A percentile compares a stretch with the other conserved stretches of the same genome.
phyloP scores from a whole-genome alignment of 192 early-diverging fungal genomes.

The Coemansia sp. region DNA sequence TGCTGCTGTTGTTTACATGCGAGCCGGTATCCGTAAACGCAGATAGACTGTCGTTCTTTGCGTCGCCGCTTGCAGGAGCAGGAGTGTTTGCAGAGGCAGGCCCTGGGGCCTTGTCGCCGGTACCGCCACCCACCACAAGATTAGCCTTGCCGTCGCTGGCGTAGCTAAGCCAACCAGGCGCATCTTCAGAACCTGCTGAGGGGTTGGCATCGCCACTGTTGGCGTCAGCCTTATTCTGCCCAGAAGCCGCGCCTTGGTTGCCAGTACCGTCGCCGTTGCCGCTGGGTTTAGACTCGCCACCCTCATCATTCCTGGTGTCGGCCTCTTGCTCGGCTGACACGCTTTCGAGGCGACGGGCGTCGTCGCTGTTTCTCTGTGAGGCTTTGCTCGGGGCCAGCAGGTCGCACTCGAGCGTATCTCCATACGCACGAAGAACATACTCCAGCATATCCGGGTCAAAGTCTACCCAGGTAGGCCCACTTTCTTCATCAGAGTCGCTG shows the following conservation, averaged over 20 bases:
- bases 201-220: slow-evolving; percentile 5
- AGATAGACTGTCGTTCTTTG: slow-evolving; percentile 48
- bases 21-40: slow-evolving; percentile 42
- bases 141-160: slow-evolving; percentile 34
- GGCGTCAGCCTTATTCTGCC: slow-evolving; percentile 1
- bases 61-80: slow-evolving; percentile 21
- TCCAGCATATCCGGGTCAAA: slow-evolving; percentile 55
- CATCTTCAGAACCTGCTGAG: slow-evolving; percentile 8
- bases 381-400: slow-evolving; percentile 18
- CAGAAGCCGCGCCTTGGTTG: slow-evolving; percentile 1
- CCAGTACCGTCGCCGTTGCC: slow-evolving; percentile 13
- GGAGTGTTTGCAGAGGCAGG: slow-evolving; percentile 12
- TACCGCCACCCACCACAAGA: slow-evolving; percentile 18
- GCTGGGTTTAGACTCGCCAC: slow-evolving; percentile 6
- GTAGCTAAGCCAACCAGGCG: slow-evolving; percentile 42
- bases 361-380: slow-evolving; percentile 10
- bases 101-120: slow-evolving; percentile 6
- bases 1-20: slow-evolving; percentile 48
- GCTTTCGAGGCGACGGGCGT: background rate
- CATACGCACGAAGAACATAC: slow-evolving; percentile 52
- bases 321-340: background rate
- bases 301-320: background rate
- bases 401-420: slow-evolving; percentile 29
- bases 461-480: slow-evolving; percentile 54
- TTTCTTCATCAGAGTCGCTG: slow-evolving; percentile 13